Conservation (phyloP, 208 protist species). For the Leishmania guyanensis region DNA sequence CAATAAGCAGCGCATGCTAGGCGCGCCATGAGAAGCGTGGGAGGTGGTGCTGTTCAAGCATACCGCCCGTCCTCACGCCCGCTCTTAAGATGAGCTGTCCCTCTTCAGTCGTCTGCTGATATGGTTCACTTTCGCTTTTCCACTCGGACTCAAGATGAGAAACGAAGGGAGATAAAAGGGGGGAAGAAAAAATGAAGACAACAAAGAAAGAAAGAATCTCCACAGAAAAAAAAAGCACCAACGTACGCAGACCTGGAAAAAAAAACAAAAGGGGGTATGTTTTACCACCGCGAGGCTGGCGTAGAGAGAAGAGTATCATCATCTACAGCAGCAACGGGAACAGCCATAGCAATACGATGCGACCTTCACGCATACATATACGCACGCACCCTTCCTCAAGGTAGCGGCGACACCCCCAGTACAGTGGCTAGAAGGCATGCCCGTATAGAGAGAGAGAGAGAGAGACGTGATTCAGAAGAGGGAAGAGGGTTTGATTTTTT, state of each 20-base stretch:
- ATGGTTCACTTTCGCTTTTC: background rate
- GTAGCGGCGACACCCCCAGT: background rate
- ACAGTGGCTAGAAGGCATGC: no score
- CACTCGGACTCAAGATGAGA: background rate
- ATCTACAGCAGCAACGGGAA: background rate
- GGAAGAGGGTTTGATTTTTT: background rate
- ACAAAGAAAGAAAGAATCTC: background rate
- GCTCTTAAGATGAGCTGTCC: background rate
- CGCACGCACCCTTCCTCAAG: background rate
- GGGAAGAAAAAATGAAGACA: background rate
- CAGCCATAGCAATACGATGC: background rate
- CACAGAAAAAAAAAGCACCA: background rate
- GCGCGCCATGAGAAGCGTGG: background rate
- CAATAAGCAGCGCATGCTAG: background rate
- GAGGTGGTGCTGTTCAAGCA: background rate
- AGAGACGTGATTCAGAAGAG: background rate
- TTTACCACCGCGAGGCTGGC: background rate
- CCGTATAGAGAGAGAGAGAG: no score
- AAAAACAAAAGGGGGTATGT: background rate
- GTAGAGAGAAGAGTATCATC: background rate
- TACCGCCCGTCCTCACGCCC: background rate
- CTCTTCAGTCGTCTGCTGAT: background rate
- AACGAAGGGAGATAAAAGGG: background rate
- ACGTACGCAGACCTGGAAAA: background rate
- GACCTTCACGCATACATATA: background rate